phyloP scores from a whole-genome alignment of 108 stramenopile species.

The Cyclotella sp. region DNA sequence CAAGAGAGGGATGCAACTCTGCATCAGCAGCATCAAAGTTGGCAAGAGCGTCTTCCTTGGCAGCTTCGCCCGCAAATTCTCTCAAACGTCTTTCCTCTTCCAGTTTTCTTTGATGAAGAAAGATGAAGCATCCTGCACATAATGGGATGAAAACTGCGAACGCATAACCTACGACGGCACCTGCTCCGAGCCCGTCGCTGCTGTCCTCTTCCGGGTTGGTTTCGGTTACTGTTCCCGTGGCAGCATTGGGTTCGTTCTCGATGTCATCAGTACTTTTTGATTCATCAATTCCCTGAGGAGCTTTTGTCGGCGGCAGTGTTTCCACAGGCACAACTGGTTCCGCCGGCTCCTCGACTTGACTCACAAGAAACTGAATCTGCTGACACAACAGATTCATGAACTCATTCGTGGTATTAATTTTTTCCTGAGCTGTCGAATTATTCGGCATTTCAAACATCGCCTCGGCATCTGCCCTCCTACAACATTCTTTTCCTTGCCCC shows the following conservation, averaged over 20 bases:
- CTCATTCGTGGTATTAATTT: neutral
- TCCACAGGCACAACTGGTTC: neutral
- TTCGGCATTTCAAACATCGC: neutral
- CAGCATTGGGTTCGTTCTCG: too few species aligned
- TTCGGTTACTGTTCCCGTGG: neutral
- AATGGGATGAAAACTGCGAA: neutral
- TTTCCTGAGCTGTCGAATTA: neutral
- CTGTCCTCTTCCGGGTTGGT: neutral
- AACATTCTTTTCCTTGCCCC: neutral
- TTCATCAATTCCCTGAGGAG: neutral
- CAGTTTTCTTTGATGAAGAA: conserved; percentile 1
- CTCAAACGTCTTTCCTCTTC: conserved; percentile 2
- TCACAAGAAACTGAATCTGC: neutral
- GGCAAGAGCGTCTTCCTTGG: neutral
- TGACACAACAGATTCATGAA: neutral
- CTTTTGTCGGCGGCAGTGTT: neutral
- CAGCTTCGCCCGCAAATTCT: conserved; percentile 12
- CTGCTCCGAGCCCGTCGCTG: neutral
- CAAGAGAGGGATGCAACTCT: too few species aligned
- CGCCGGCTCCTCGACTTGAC: neutral
- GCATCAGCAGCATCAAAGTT: neutral
- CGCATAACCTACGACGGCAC: neutral
- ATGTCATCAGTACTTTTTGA: too few species aligned
- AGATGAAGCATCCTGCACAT: neutral
- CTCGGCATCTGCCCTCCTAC: neutral